Evolutionary conservation across 306 rosid genomes (phyloP), one percentile per base, ranked within the genome.

Genomic region (Quercus suber): DNA sequence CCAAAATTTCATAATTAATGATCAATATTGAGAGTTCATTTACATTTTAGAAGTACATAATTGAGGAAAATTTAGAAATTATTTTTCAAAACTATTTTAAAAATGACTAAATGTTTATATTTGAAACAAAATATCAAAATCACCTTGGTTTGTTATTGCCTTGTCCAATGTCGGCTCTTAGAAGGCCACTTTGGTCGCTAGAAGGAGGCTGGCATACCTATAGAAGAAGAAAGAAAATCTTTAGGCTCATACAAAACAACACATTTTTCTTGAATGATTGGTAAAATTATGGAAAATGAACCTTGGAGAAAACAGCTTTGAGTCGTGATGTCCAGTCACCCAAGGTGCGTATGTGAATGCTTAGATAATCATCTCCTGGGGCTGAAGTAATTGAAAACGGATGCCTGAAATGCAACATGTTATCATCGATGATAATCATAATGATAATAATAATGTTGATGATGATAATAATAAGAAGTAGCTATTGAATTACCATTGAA

Each of bases 311-410:
- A 85, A 90, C 85, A 37, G 82, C 60, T 81, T 87, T 92, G 55
- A 90, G 89, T 30, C 88, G 96, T 18, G 96, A 84, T 63, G 99
- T 90, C 99, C 98, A 92, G 58, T 95, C 99, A 73, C 99, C 97
- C 6, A 78, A 74, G n/a, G 96, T 91, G 21, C 99, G 83, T 70
- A 95, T 92, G 79, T 95, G 97, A 79, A 95, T 82, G 58, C 98
- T 92, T 18, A 95, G 68, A 73, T 95, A 89, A 55, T 92, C 97
- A 53, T 95, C 98, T 55, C 97, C 93, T 0, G 96, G 97, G 73
- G 99, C 98, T 53, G 98, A 92, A 56, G 98, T 91, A 69, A 95
- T 90, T 10, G 97, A 92, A 58, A 95, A 92, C 0, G 98, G 99
- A 81, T 92, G 99, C 99, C 97, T 94, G 83, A 5, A 55, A 70